Evolutionary conservation across 805 yeast species (phyloP), one percentile per base, ranked within the genome.

Genomic region (Yamadazyma paraphyllophila): DNA sequence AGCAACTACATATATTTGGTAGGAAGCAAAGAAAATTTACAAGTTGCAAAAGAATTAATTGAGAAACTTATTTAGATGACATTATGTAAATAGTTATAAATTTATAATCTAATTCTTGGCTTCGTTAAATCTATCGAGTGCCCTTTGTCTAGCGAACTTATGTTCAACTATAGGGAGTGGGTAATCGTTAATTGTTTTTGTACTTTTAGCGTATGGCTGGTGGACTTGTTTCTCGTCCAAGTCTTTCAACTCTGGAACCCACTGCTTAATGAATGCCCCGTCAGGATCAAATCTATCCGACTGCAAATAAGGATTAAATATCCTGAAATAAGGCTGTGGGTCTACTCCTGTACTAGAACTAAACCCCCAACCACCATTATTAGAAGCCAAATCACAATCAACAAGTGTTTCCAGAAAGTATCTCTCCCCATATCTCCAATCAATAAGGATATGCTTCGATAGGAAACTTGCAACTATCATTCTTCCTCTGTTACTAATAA

Each of bases 291-390:
- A 77, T 49, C 67, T 73, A 49, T 69, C 71, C 25, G 77, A 70
- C 50, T 80, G 83, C 2, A 73, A 52, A 50, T 66, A 69, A 16
- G 81, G 80, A 51, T 80, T 79, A 57, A 80, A 76, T 5, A 78
- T 73, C 16, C 83, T 64, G 56, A 78, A 78, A 63, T 74, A 78
- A 2, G 83, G 83, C 54, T 78, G 83, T 1, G 79, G 73, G 53
- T 77, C 80, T 12, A 76, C 70, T 1, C 82, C 82, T 1, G 76
- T 71, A 48, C 78, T 69, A 3, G 80, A 68, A 35, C 75, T 63
- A 57, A 77, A 77, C 1, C 79, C 79, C 85, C 83, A 80, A 1
- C 83, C 83, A 7, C 80, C 82, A 38, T 71, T 69, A 56, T 80
- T 80, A 35, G 80, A 76, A 26, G 78, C 69, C 49, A 77, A 67